These are phyloP conservation scores for Trametes cingulata DNA, from an alignment of 768 basidiomycete genomes.

Conservation along the genomic window DNA sequence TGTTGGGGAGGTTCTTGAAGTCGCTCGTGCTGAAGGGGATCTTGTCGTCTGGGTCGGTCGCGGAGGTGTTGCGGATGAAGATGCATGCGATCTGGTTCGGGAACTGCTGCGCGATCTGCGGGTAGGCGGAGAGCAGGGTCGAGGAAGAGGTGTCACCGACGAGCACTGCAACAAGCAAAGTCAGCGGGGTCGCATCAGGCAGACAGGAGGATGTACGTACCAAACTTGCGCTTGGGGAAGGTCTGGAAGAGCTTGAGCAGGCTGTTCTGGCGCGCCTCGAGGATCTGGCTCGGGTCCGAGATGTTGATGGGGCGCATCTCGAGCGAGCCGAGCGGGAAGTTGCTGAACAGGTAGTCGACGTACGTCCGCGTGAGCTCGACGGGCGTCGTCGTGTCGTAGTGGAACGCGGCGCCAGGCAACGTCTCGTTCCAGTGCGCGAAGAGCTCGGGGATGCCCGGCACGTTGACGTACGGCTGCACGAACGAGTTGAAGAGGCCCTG, in stretches of 20 bases:
- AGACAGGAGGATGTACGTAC: neutral
- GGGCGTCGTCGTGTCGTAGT: slow-evolving; percentile 39
- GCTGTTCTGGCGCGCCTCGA: slow-evolving; percentile 32
- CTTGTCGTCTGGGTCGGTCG: slow-evolving; percentile 34
- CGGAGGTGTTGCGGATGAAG: slow-evolving; percentile 36
- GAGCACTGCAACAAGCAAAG: slow-evolving; percentile 10
- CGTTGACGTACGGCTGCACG: slow-evolving; percentile 31
- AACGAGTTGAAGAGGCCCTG: slow-evolving; percentile 36
- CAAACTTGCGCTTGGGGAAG: slow-evolving; percentile 35
- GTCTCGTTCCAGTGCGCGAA: slow-evolving; percentile 30
- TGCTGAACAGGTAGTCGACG: slow-evolving; percentile 33
- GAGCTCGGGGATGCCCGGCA: slow-evolving; percentile 33
- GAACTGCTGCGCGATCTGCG: slow-evolving; percentile 28
- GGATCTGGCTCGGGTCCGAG: slow-evolving; percentile 31
- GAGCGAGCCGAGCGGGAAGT: slow-evolving; percentile 35
- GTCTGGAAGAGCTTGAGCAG: slow-evolving; percentile 34
- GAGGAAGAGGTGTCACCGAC: slow-evolving; percentile 28
- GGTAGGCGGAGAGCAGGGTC: slow-evolving; percentile 29
- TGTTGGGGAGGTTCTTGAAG: slow-evolving; percentile 33
- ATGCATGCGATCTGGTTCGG: slow-evolving; percentile 33
- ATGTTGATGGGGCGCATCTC: slow-evolving; percentile 37
- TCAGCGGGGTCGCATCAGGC: neutral
- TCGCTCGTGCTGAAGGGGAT: slow-evolving; percentile 36
- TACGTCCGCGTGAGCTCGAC: slow-evolving; percentile 36
- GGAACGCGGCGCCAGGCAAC: slow-evolving; percentile 33